Base-by-base conservation (phyloP, 2,329 filamentous ascomycete genomes). In the Furcasterigmium sp. region DNA sequence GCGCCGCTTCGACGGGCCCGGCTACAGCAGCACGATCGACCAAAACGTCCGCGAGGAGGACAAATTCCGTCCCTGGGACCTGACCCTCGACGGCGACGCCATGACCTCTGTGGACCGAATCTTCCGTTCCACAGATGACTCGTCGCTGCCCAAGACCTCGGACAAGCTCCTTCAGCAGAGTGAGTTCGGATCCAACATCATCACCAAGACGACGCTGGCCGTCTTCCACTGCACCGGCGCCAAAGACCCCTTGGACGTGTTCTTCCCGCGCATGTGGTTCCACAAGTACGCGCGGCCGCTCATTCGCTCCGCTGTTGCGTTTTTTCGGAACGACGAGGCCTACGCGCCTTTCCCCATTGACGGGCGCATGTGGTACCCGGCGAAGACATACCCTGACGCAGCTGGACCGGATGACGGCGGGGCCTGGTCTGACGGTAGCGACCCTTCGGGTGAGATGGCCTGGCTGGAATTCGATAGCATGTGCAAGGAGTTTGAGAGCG, bases 181-280 rank as follows among this genome's bases (percentile, higher is more conserved):
- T 21, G 51, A 53, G 8, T 56, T 70, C 8, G 63, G 60, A 7
- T 58, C 60, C 46, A 69, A 69, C 54, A 52, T 58, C 14, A 51
- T 65, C 42, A 64, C 63, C 13, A 58, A 58, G 29, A 59, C 59
- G 15, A 61, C 65, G 13, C 64, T 61, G 25, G 55, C 56, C 7
- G 42, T 69, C 23, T 60, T 63, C 46, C 66, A 69, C 51, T 65
- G 62, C 49, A 69, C 65, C 0, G 63, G 64, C 8, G 43, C 53
- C 46, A 69, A 69, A 48, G 54, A 56, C 3, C 51, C 47, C 15
- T 44, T 65, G 4, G 50, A 59, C 18, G 20, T 39, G 2, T 61
- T 62, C 50, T 69, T 59, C 46, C 51, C 53, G 14, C 55, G 53
- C 19, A 53, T 66, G 51, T 69, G 66, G 66, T 69, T 64, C 50